Conservation (phyloP, 805 yeast genomes). For the Pichia manshurica region DNA sequence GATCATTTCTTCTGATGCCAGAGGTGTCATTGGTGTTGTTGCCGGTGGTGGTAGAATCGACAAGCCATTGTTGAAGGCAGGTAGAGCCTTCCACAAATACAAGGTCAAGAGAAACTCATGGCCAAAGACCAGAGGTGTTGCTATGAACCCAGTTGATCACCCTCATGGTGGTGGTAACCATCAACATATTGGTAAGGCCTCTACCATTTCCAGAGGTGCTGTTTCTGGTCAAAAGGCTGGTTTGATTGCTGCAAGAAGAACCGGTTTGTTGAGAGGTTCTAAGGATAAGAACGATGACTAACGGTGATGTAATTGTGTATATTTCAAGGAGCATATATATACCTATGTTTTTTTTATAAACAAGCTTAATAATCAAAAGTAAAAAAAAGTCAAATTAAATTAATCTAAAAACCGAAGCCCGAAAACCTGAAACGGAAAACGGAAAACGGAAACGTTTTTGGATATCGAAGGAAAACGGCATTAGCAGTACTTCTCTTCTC, state of each 20-base stretch:
- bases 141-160: slow-evolving; percentile 99
- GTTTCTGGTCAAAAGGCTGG: slow-evolving; percentile 99
- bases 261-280: slow-evolving; percentile 99
- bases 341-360: slow-evolving; percentile 9
- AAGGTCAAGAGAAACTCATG: slow-evolving; percentile 99
- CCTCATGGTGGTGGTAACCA: slow-evolving; percentile 99
- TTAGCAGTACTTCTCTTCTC: too few relatives aligned
- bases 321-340: slow-evolving; percentile 2
- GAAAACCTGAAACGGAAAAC: too few relatives aligned
- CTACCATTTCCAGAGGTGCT: slow-evolving; percentile 98
- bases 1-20: slow-evolving; percentile 89
- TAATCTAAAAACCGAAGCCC: too few relatives aligned
- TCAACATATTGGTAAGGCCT: slow-evolving; percentile 99
- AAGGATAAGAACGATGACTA: slow-evolving; percentile 49
- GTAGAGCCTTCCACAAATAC: slow-evolving; percentile 99
- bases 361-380: slow-evolving; percentile 9
- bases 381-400: not conserved
- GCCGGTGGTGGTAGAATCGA: slow-evolving; percentile 99
- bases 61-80: slow-evolving; percentile 99
- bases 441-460: too few relatives aligned
- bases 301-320: slow-evolving; percentile 5
- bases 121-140: slow-evolving; percentile 99
- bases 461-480: too few relatives aligned
- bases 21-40: slow-evolving; percentile 99
- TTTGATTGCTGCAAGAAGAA: slow-evolving; percentile 99